A percentile compares a stretch with the other conserved stretches of the same genome.
Conservation (phyloP, 2,329 filamentous ascomycete species). For the Clarireedia sp. region DNA sequence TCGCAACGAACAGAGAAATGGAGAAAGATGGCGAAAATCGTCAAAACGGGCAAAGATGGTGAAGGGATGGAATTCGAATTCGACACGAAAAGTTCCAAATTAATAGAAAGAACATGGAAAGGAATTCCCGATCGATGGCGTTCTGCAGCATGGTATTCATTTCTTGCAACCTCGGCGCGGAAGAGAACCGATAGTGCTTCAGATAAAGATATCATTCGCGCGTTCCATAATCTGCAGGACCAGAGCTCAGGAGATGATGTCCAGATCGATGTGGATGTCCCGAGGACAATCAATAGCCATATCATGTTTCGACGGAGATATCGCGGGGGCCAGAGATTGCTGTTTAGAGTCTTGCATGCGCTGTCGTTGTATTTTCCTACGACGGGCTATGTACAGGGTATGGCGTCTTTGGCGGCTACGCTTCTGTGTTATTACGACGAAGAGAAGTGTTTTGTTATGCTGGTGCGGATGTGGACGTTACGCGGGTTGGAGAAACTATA, state of each 20-base stretch:
- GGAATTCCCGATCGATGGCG: slow-evolving; percentile 96
- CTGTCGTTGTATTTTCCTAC: slow-evolving; percentile 85
- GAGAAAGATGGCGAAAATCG: slow-evolving; percentile 56
- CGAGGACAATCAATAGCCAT: slow-evolving; percentile 86
- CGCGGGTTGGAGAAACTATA: slow-evolving; percentile 83
- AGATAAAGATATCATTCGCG: slow-evolving; percentile 63
- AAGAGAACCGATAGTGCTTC: slow-evolving; percentile 51
- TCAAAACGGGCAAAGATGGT: slow-evolving; percentile 42
- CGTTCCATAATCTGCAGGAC: slow-evolving; percentile 66
- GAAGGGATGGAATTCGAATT: slow-evolving; percentile 66
- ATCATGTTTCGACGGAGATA: slow-evolving; percentile 96
- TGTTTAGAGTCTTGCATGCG: slow-evolving; percentile 88
- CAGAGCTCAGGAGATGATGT: slow-evolving; percentile 79
- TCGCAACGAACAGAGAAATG: slow-evolving; percentile 57
- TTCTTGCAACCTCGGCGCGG: slow-evolving; percentile 70
- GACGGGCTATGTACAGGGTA: slow-evolving; percentile 94
- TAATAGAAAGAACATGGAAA: slow-evolving; percentile 92
- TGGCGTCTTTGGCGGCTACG: slow-evolving; percentile 89
- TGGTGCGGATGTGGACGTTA: slow-evolving; percentile 87
- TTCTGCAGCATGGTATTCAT: slow-evolving; percentile 88
- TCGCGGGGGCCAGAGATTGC: slow-evolving; percentile 78
- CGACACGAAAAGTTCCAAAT: slow-evolving; percentile 71
- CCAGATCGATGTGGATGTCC: slow-evolving; percentile 96
- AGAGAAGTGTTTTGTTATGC: slow-evolving; percentile 89
- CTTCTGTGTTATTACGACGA: slow-evolving; percentile 96